A percentile compares a stretch with the other conserved stretches of the same genome.
These are phyloP conservation scores for Pseudopediastrum boryanum DNA, from an alignment of 139 green algal genomes.

Conservation along the genomic window DNA sequence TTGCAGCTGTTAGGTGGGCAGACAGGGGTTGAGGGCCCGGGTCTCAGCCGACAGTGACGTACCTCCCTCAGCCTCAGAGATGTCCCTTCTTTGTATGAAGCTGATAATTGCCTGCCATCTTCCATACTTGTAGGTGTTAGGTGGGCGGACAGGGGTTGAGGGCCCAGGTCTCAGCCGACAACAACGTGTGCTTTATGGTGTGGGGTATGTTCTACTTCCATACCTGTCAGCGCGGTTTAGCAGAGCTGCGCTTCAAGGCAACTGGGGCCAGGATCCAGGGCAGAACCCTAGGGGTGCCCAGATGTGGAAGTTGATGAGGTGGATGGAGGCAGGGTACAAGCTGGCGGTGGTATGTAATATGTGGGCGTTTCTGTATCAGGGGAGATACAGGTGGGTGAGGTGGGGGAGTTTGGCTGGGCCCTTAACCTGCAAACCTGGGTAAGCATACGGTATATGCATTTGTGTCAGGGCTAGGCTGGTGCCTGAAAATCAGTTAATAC, in stretches of 20 bases:
- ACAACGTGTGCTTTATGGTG: constrained; percentile 60
- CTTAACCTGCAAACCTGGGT: too few relatives aligned
- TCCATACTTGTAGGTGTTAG: constrained; percentile 20
- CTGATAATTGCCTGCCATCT: too few relatives aligned
- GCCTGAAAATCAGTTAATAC: too few relatives aligned
- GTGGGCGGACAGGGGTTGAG: constrained; percentile 64
- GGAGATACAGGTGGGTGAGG: constrained; percentile 72
- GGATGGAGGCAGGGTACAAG: constrained; percentile 40
- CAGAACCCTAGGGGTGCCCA: neutral
- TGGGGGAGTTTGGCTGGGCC: too few relatives aligned
- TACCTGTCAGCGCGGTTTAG: constrained; percentile 67
- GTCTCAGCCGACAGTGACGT: constrained; percentile 43
- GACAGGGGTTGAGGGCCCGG: constrained; percentile 73
- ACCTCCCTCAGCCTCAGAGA: too few relatives aligned
- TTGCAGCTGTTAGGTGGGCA: constrained; percentile 37
- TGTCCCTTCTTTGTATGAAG: too few relatives aligned
- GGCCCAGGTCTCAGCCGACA: constrained; percentile 58
- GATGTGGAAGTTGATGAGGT: constrained; percentile 22
- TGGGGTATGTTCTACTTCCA: constrained; percentile 61
- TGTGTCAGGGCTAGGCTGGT: too few relatives aligned
- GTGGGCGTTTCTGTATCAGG: constrained; percentile 68
- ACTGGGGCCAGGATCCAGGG: constrained; percentile 16
- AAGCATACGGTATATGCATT: too few relatives aligned
- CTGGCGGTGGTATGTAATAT: constrained; percentile 64
- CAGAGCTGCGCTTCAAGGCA: constrained; percentile 6